Conservation (phyloP, 2,329 filamentous ascomycete genomes). For the Aspergillus calidoustus region DNA sequence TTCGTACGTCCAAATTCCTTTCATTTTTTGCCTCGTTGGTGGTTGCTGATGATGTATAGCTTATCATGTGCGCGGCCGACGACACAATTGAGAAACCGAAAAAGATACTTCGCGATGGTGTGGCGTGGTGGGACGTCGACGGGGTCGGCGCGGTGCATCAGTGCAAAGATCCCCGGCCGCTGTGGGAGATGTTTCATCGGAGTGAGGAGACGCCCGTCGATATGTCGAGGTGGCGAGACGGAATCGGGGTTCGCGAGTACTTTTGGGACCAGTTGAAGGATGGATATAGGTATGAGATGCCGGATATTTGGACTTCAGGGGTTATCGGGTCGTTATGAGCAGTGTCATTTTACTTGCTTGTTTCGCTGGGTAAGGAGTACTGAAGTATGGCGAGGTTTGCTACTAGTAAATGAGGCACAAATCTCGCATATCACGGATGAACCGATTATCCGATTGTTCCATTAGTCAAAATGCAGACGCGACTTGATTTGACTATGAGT, state of each 20-base stretch:
- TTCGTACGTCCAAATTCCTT: background rate
- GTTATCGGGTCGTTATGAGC: constrained; percentile 2
- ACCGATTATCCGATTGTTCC: background rate
- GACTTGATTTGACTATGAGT: background rate
- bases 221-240: constrained; percentile 14
- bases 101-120: background rate
- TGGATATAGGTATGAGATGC: constrained; percentile 10
- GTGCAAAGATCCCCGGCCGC: constrained; percentile 17
- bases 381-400: background rate
- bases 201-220: constrained; percentile 1
- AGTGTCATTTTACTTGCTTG: background rate
- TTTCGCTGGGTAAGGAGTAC: background rate
- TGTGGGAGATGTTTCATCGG: constrained; percentile 19
- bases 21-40: background rate
- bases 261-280: constrained; percentile 9
- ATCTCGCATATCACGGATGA: background rate
- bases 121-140: constrained; percentile 14
- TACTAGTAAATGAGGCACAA: no score
- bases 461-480: background rate
- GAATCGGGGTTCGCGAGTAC: constrained; percentile 13
- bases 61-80: constrained; percentile 22
- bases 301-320: background rate
- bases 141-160: constrained; percentile 20
- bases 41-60: background rate
- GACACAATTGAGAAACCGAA: constrained; percentile 21